Evolutionary conservation across 176 grass and related monocot genomes (phyloP).

Genomic region (Rhynchospora breviuscula): DNA sequence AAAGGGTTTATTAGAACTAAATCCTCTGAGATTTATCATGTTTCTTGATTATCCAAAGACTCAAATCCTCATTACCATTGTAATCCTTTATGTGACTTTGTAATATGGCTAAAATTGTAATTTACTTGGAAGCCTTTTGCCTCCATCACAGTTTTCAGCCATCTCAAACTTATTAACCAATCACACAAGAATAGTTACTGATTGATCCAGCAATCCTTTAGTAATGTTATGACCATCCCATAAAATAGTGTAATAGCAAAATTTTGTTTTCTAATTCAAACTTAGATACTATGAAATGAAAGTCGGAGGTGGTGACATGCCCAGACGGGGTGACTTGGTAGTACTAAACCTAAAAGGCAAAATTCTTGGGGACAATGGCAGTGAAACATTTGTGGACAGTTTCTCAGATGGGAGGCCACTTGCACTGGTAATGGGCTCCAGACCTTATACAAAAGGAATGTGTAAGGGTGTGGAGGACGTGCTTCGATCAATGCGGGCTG

Average conservation of each 20-base stretch:
- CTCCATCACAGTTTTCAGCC: background rate
- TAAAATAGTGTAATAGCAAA: background rate
- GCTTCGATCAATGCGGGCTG: constrained; percentile 61
- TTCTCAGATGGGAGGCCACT: constrained; percentile 65
- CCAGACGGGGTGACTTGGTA: constrained; percentile 63
- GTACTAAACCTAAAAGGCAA: constrained; percentile 87
- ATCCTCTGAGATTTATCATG: background rate
- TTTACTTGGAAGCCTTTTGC: background rate
- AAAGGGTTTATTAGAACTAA: too few relatives aligned
- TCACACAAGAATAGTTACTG: background rate
- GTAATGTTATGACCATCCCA: background rate
- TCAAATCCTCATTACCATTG: background rate
- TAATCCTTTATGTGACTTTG: background rate
- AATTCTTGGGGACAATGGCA: constrained; percentile 19
- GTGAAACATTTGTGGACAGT: constrained; percentile 66
- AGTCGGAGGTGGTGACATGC: constrained; percentile 63
- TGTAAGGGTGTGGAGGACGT: constrained; percentile 78
- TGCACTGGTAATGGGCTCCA: constrained; percentile 82
- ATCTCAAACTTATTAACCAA: background rate
- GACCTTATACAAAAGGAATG: constrained; percentile 89
- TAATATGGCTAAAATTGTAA: background rate
- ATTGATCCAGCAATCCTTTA: background rate
- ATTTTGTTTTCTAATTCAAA: background rate
- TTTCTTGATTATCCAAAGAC: background rate
- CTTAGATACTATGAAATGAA: constrained; percentile 72